These are phyloP conservation scores for Neurospora intermedia DNA, from an alignment of 495 filamentous ascomycete species.

Conservation along the genomic window DNA sequence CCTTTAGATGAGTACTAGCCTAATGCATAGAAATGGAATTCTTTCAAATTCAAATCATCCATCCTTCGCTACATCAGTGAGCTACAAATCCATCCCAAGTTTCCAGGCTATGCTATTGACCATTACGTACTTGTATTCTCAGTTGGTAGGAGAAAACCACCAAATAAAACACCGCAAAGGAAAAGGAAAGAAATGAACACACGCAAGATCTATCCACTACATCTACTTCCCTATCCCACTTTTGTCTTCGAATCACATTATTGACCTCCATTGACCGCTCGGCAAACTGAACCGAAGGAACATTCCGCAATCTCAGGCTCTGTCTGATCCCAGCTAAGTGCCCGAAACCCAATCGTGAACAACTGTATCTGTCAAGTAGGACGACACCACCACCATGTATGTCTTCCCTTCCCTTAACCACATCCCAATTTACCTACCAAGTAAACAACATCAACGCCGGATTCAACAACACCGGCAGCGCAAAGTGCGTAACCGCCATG, in stretches of 20 bases:
- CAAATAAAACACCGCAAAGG: neutral
- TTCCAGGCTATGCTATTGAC: neutral
- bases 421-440: constrained; percentile 30
- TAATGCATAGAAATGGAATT: no score
- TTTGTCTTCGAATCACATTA: neutral
- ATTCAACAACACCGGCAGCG: constrained; percentile 51
- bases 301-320: no score
- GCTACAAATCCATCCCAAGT: neutral
- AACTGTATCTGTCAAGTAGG: neutral
- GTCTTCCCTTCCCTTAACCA: neutral
- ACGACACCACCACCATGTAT: neutral
- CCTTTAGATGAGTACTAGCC: no score
- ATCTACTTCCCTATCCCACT: neutral
- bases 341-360: neutral
- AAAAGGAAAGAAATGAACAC: neutral
- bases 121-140: neutral
- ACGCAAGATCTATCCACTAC: neutral
- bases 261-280: neutral
- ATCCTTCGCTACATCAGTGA: neutral
- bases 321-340: neutral
- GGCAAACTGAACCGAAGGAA: neutral
- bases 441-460: constrained; percentile 59
- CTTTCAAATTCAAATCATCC: no score
- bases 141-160: neutral
- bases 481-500: constrained; percentile 44